Base-by-base conservation (phyloP, 352 stramenopile genomes). In the Globisporangium alternatum region DNA sequence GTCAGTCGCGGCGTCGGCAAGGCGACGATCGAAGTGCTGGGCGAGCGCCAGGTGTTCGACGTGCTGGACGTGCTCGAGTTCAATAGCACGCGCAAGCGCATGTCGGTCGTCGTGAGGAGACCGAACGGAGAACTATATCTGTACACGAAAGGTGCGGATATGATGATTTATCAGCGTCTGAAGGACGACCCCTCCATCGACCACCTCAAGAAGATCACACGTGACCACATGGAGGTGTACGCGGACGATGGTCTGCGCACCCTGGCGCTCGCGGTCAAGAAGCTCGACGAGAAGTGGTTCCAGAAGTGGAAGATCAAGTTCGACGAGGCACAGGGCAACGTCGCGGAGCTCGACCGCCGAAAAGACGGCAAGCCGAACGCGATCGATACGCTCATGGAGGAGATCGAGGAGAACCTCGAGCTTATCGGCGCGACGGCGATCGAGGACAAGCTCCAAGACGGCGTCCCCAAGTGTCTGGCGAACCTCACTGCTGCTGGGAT, bases 1-100 rank as follows among this genome's bases (percentile, higher is more conserved):
- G 66, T 82, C 28, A 86, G 66, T 31, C 79, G 85, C 31, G 79
- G 72, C 22, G 76, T 91, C 2, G 77, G 83, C 5, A 78, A 71
- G 3, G 78, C 73, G 5, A 75, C 69, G 0, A 67, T 56, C 49
- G 49, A 56, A 56, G 49, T 56, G 28, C 62, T 80, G 2, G 86
- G 83, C 9, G 49, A 85, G 51, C 72, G 73, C 1, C 69, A 80
- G 58, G 72, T 69, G 1, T 93, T 81, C 59, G 72, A 91, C 21
- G 78, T 93, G 31, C 70, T 96, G 15, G 80, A 93, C 37, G 93
- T 93, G 0, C 76, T 91, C 64, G 84, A 95, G 51, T 95, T 95
- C 69, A 91, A 88, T 55, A 98, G 89, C 64, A 92, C 97, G 30
- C 85, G 98, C 30, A 99, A 99, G 79, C 78, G 98, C 61, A 99